Percentiles rank a stretch among this genome's conserved stretches.
phyloP scores from a whole-genome alignment of 768 basidiomycete species.

The Lactarius sanguifluus region DNA sequence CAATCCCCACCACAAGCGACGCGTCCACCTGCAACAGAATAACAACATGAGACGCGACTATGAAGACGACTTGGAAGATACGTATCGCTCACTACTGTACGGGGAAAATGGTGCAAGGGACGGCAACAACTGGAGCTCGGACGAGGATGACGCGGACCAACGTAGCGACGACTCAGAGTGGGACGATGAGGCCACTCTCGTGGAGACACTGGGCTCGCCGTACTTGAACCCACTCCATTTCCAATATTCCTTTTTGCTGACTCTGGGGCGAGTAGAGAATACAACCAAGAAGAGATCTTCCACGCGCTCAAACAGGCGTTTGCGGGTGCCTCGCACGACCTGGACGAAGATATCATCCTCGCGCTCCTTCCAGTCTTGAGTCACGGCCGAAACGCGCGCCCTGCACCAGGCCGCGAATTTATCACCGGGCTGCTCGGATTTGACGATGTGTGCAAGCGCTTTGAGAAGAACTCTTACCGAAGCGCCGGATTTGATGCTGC shows the following conservation, averaged over 20 bases:
- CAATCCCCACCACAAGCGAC: background rate
- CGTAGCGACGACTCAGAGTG: constrained; percentile 10
- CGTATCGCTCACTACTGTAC: constrained; percentile 1
- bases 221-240: background rate
- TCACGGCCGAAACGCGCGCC: background rate
- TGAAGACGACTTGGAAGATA: constrained; percentile 15
- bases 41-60: background rate
- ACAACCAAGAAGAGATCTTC: constrained; percentile 5
- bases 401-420: constrained; percentile 16
- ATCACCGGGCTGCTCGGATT: constrained; percentile 20
- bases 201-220: constrained; percentile 18
- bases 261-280: background rate
- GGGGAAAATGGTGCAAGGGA: background rate
- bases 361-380: constrained; percentile 9
- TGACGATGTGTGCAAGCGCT: constrained; percentile 22
- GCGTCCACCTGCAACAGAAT: background rate
- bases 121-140: background rate
- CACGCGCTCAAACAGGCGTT: constrained; percentile 13
- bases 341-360: constrained; percentile 9
- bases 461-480: constrained; percentile 9
- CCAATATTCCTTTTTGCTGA: background rate
- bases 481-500: constrained; percentile 6
- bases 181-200: constrained; percentile 18
- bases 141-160: background rate
- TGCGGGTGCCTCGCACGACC: constrained; percentile 12